phyloP scores from a whole-genome alignment of 2,329 filamentous ascomycete genomes.

The Rhinocladiella mackenziei region DNA sequence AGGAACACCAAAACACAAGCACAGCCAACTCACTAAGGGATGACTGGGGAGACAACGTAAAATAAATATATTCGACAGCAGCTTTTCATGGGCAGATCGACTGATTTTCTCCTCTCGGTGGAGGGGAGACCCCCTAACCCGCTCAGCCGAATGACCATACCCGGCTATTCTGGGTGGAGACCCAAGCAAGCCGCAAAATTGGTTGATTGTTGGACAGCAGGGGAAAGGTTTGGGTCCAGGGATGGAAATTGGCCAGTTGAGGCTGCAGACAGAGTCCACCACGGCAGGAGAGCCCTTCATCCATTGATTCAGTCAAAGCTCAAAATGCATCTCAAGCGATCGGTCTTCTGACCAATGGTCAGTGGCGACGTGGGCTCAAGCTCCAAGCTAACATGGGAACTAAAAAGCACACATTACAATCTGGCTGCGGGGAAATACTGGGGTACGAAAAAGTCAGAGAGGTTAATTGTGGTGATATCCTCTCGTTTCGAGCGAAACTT shows the following conservation, averaged over 20 bases:
- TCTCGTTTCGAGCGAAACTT: neutral
- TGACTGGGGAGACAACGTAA: constrained; percentile 5
- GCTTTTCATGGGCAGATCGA: constrained; percentile 10
- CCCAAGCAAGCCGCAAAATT: constrained; percentile 15
- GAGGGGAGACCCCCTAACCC: constrained; percentile 26
- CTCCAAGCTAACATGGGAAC: constrained; percentile 16
- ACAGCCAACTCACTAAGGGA: neutral
- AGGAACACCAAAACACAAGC: constrained; percentile 1
- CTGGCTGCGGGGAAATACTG: constrained; percentile 26
- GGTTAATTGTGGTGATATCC: too few species aligned
- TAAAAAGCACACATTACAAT: constrained; percentile 5
- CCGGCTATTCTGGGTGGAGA: neutral
- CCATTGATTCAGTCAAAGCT: constrained; percentile 15
- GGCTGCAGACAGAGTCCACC: neutral
- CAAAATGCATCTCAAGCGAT: constrained; percentile 1
- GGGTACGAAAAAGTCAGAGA: constrained; percentile 18
- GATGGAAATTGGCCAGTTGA: constrained; percentile 14
- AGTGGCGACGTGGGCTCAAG: constrained; percentile 9
- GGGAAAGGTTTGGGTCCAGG: constrained; percentile 10
- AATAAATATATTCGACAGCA: constrained; percentile 21
- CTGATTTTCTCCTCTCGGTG: constrained; percentile 28
- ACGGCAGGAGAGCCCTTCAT: constrained; percentile 1
- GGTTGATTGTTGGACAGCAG: constrained; percentile 9
- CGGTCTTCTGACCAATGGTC: constrained; percentile 12
- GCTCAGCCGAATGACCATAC: constrained; percentile 21